Evolutionary conservation across 108 stramenopile species (phyloP).

Genomic region (Cylindrotheca fusiformis): DNA sequence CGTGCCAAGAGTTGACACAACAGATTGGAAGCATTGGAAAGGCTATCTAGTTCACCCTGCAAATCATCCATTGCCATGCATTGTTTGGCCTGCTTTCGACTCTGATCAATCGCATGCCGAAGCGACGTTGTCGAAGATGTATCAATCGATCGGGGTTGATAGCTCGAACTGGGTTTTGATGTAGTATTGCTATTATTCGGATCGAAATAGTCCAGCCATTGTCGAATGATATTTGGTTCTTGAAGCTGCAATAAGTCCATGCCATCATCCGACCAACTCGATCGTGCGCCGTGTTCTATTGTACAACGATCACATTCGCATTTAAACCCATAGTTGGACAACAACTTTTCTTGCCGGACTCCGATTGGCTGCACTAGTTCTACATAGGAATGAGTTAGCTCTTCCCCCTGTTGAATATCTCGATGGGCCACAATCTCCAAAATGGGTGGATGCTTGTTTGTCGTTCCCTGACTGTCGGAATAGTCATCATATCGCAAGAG

Average conservation of each 20-base stretch:
- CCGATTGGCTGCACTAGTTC: slow-evolving; percentile 43
- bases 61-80: slow-evolving; percentile 27
- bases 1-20: neutral
- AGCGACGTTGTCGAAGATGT: neutral
- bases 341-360: slow-evolving; percentile 36
- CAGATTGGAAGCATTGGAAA: neutral
- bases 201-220: neutral
- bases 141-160: neutral
- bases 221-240: neutral
- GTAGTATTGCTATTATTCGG: neutral
- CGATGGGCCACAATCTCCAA: slow-evolving; percentile 21
- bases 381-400: slow-evolving; percentile 66
- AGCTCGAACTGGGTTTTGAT: neutral
- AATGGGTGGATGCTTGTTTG: slow-evolving; percentile 12
- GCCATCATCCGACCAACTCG: neutral
- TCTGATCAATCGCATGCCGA: neutral
- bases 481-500: slow-evolving; percentile 41
- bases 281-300: neutral
- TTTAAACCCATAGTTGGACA: slow-evolving; percentile 50
- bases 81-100: slow-evolving; percentile 19
- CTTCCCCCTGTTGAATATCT: slow-evolving; percentile 42
- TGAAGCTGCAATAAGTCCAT: neutral
- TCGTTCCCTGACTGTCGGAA: neutral
- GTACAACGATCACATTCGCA: slow-evolving; percentile 57
- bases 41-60: slow-evolving; percentile 17